Conservation (phyloP, 352 stramenopile genomes). For the Globisporangium irregulare region DNA sequence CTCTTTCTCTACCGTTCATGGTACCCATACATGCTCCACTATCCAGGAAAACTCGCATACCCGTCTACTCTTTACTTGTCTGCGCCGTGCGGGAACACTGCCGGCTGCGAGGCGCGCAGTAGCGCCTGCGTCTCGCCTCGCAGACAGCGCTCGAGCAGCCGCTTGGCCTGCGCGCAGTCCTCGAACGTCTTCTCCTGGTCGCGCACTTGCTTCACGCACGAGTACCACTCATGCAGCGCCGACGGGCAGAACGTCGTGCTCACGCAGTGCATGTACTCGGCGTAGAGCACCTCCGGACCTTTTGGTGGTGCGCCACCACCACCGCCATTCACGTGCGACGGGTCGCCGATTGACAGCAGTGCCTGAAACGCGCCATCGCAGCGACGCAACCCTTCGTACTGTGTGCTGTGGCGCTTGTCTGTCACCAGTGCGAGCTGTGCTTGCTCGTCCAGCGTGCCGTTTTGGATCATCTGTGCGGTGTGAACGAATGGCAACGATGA, state of each 20-base stretch:
- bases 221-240: conserved; percentile 47
- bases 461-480: conserved; percentile 36
- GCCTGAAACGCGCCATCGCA: conserved; percentile 56
- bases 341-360: conserved; percentile 31
- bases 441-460: conserved; percentile 35
- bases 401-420: conserved; percentile 27
- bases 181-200: conserved; percentile 34
- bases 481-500: background rate
- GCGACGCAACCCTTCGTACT: conserved; percentile 48
- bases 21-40: no score
- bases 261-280: conserved; percentile 62
- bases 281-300: conserved; percentile 45
- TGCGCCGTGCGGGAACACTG: conserved; percentile 43
- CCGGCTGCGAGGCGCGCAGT: conserved; percentile 55
- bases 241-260: conserved; percentile 47
- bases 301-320: conserved; percentile 20
- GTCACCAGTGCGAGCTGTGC: conserved; percentile 43
- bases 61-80: background rate
- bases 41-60: background rate
- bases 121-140: conserved; percentile 59
- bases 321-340: conserved; percentile 11
- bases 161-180: conserved; percentile 49
- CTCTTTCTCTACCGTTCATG: no score
- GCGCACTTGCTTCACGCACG: conserved; percentile 46
- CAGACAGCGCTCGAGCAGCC: conserved; percentile 74